Evolutionary conservation across 2,329 filamentous ascomycete genomes (phyloP), one percentile per base, ranked within the genome.

Genomic region (Laburnicola sp.): DNA sequence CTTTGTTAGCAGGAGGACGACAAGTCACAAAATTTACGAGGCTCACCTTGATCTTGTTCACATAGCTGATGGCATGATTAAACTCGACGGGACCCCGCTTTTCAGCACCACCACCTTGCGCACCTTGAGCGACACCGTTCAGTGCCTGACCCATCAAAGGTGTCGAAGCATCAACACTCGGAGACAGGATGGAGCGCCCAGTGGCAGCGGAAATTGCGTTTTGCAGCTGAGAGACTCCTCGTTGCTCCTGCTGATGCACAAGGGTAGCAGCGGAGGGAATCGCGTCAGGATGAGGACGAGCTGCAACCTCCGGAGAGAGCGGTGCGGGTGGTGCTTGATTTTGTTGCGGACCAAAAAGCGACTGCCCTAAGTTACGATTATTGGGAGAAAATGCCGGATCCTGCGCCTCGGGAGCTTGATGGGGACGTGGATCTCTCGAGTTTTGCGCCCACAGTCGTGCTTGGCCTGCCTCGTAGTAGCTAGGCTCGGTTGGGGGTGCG

Each of bases 11-110:
- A n/a, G n/a, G 32, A 40, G 32, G 27, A 40, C 16, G 21, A n/a
- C 25, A 34, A 44, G 30, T 26, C 2, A 21, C 11, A 26, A 4
- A 16, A 21, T 16, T 42, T n/a, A n/a, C n/a, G 21, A 39, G 38
- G 63, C 82, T 72, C 76, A 94, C 92, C 86, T 99, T 99, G 66
- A 99, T 99, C 77, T 99, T 99, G 71, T 99, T 99, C 48, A 99
- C 94, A 67, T 99, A 99, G 72, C 92, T 97, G 58, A 99, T 99
- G 0, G 94, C 94, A 75, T 99, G 94, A 70, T 99, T 99, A 74
- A 99, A 99, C 69, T 99, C 94, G 16, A 99, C 94, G 1, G 94
- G 94, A 0, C 92, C 93, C 49, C 92, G 85, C 69, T 94, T 95
- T 73, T 95, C 92, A 70, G 65, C 64, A 46, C 73, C 74, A n/a